Percentiles rank a stretch among this genome's conserved stretches.
Evolutionary conservation across 441 rosid genomes (phyloP).

Genomic region (Gossypium laxum): DNA sequence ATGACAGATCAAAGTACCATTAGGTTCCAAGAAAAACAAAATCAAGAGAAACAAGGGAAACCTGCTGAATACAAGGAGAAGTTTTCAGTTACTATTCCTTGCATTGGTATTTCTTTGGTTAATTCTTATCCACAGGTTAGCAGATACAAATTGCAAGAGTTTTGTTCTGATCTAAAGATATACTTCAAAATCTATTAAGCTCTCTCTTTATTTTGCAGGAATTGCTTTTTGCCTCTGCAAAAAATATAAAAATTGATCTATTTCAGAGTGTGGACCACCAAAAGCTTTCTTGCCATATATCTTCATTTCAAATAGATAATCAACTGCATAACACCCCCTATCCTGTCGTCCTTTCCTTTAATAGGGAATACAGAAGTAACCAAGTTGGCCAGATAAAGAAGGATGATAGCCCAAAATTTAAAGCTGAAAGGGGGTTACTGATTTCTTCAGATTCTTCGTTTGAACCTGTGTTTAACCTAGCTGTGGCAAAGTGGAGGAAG

Average conservation of each 20-base stretch:
- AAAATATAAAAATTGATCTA: slow-evolving; percentile 48
- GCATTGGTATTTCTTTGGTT: slow-evolving; percentile 68
- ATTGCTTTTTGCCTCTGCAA: slow-evolving; percentile 76
- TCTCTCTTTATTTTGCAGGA: slow-evolving; percentile 47
- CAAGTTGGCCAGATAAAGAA: slow-evolving; percentile 34
- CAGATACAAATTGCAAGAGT: slow-evolving; percentile 1
- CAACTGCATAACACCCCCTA: slow-evolving; percentile 57
- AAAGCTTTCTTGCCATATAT: slow-evolving; percentile 59
- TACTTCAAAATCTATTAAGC: slow-evolving; percentile 9
- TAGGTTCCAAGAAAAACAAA: slow-evolving; percentile 34
- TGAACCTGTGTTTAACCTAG: slow-evolving; percentile 53
- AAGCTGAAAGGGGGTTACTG: slow-evolving; percentile 29
- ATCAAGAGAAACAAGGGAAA: slow-evolving; percentile 40
- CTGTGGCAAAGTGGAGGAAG: slow-evolving; percentile 77
- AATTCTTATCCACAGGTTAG: slow-evolving; percentile 76
- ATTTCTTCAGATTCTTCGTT: slow-evolving; percentile 28
- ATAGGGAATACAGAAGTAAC: slow-evolving; percentile 41
- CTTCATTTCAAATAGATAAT: slow-evolving; percentile 82
- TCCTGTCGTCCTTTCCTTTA: slow-evolving; percentile 84
- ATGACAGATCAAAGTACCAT: slow-evolving; percentile 28
- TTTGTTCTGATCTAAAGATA: slow-evolving; percentile 4
- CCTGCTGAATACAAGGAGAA: slow-evolving; percentile 55
- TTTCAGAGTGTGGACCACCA: slow-evolving; percentile 79
- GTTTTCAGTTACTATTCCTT: slow-evolving; percentile 52
- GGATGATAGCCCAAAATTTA: slow-evolving; percentile 34